Evolutionary conservation across 306 rosid species (phyloP).

Genomic region (Albizia julibrissin): DNA sequence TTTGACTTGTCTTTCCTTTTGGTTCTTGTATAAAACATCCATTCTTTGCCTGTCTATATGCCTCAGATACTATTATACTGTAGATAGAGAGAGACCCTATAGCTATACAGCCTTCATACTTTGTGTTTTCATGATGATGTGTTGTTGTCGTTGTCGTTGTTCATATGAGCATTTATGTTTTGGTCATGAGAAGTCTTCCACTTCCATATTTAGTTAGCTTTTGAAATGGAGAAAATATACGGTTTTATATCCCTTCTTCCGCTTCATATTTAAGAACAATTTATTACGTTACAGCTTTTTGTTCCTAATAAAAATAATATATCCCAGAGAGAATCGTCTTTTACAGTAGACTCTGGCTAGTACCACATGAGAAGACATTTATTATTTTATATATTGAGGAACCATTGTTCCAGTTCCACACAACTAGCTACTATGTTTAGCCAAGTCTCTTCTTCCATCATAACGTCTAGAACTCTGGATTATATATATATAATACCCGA

Average conservation of each 20-base stretch:
- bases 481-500: too few species aligned
- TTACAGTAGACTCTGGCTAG: neutral
- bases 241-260: neutral
- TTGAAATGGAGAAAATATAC: neutral
- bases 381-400: neutral
- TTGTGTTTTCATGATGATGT: neutral
- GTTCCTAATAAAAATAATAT: neutral
- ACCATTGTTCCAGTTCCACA: neutral
- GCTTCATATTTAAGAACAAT: neutral
- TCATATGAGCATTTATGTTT: constrained; percentile 29
- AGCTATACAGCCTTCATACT: constrained; percentile 29
- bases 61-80: constrained; percentile 15
- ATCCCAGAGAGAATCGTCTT: neutral
- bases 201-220: constrained; percentile 43
- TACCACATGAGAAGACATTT: neutral
- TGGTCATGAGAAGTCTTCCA: constrained; percentile 28
- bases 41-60: constrained; percentile 41
- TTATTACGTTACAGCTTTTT: neutral
- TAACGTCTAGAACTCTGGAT: neutral
- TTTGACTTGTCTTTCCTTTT: constrained; percentile 64
- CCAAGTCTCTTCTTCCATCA: neutral
- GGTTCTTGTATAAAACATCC: constrained; percentile 38
- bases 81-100: constrained; percentile 4
- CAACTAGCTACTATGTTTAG: neutral
- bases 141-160: neutral